A percentile compares a stretch with the other conserved stretches of the same genome.
These are phyloP conservation scores for Artomyces pyxidatus DNA, from an alignment of 768 basidiomycete genomes.

Conservation along the genomic window DNA sequence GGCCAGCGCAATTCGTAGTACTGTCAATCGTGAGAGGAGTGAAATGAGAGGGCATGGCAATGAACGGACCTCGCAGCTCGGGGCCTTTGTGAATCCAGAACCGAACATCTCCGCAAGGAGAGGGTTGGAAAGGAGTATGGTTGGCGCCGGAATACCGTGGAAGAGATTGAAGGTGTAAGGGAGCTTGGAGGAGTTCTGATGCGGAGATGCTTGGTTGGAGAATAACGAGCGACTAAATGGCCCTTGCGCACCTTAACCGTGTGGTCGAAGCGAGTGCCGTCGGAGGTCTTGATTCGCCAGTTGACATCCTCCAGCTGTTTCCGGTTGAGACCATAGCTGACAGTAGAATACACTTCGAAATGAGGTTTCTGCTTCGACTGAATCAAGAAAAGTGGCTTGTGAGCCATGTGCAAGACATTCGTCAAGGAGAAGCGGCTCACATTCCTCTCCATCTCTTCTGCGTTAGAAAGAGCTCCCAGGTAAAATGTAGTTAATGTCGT, in stretches of 20 bases:
- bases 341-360: constrained; percentile 68
- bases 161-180: constrained; percentile 50
- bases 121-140: constrained; percentile 50
- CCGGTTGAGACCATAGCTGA: constrained; percentile 66
- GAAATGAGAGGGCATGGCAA: neutral
- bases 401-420: neutral
- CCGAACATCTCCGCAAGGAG: constrained; percentile 69
- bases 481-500: constrained; percentile 74
- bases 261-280: no score
- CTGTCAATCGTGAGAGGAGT: constrained; percentile 27
- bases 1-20: constrained; percentile 83
- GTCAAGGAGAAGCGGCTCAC: constrained; percentile 26
- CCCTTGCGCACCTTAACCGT: no score
- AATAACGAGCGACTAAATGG: no score
- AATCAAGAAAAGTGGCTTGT: no score
- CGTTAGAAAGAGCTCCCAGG: constrained; percentile 57
- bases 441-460: constrained; percentile 28
- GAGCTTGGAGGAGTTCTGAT: no score
- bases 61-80: constrained; percentile 41
- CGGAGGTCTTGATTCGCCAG: constrained; percentile 47
- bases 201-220: no score
- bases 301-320: constrained; percentile 66
- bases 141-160: constrained; percentile 41
- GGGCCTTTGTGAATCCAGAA: constrained; percentile 75
- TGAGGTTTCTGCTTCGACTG: no score